Evolutionary conservation across 306 rosid genomes (phyloP).

Genomic region (Alnus glutinosa): DNA sequence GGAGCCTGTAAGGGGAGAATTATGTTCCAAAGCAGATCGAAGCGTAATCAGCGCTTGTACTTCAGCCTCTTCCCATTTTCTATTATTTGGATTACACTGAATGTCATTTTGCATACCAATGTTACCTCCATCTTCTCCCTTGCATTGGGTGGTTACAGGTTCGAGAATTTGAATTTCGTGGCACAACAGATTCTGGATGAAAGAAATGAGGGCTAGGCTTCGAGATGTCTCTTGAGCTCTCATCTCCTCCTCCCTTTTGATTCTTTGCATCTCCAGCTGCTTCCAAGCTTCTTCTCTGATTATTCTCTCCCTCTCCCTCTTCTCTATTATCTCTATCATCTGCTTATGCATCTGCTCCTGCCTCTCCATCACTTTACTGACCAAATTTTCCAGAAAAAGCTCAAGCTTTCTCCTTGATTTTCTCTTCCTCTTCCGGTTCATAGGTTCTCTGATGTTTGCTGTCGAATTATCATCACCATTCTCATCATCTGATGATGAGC

Average conservation of each 20-base stretch:
- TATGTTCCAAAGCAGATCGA: constrained; percentile 54
- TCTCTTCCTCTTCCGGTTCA: constrained; percentile 52
- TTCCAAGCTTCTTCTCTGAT: constrained; percentile 83
- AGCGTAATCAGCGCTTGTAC: constrained; percentile 63
- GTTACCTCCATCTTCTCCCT: constrained; percentile 44
- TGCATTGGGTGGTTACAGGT: constrained; percentile 33
- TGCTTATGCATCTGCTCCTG: constrained; percentile 80
- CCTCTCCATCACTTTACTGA: constrained; percentile 64
- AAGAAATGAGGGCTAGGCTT: constrained; percentile 60
- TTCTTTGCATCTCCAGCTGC: constrained; percentile 64
- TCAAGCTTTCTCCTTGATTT: constrained; percentile 38
- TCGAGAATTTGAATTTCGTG: constrained; percentile 49
- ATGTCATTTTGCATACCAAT: constrained; percentile 33
- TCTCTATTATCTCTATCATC: constrained; percentile 66
- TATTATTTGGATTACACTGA: constrained; percentile 35
- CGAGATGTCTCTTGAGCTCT: constrained; percentile 72
- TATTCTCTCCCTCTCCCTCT: constrained; percentile 66
- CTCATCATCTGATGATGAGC: constrained; percentile 46
- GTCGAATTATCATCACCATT: constrained; percentile 27
- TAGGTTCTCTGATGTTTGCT: constrained; percentile 21
- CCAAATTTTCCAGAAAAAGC: constrained; percentile 57
- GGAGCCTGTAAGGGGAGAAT: constrained; percentile 38
- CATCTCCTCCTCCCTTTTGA: constrained; percentile 54
- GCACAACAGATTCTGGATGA: constrained; percentile 57
- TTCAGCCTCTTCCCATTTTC: constrained; percentile 81